Evolutionary conservation across 2,329 filamentous ascomycete species (phyloP).

Genomic region (Lachnellula subtilissima): DNA sequence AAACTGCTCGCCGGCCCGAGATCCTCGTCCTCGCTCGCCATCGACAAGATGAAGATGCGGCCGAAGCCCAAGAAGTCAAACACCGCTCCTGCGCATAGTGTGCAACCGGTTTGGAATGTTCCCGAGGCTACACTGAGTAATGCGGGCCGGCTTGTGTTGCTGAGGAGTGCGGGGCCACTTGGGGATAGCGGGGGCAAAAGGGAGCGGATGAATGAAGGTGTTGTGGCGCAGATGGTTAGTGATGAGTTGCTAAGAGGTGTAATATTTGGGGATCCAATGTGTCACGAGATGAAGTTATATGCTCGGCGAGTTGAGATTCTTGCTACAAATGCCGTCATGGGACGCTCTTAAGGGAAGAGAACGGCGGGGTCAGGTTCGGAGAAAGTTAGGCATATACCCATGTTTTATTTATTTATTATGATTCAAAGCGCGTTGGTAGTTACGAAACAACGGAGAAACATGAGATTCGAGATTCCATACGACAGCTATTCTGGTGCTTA

Average conservation of each 20-base stretch:
- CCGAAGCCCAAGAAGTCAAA: slow-evolving; percentile 21
- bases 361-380: too few species aligned
- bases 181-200: slow-evolving; percentile 38
- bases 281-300: slow-evolving; percentile 78
- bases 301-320: slow-evolving; percentile 65
- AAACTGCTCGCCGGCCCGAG: slow-evolving; percentile 14
- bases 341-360: slow-evolving; percentile 22
- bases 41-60: slow-evolving; percentile 15
- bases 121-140: slow-evolving; percentile 63
- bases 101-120: slow-evolving; percentile 55
- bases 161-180: slow-evolving; percentile 48
- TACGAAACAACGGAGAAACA: too few species aligned
- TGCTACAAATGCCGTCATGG: slow-evolving; percentile 62
- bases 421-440: too few species aligned
- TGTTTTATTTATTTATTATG: too few species aligned
- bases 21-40: slow-evolving; percentile 18
- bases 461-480: too few species aligned
- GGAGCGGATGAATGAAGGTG: slow-evolving; percentile 50
- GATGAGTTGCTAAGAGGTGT: slow-evolving; percentile 65
- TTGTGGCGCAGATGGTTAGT: slow-evolving; percentile 63
- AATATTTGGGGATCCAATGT: slow-evolving; percentile 77
- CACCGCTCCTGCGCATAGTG: slow-evolving; percentile 17
- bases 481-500: too few species aligned
- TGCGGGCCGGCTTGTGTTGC: slow-evolving; percentile 63
- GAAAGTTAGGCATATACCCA: neutral